Percentiles rank a stretch among this genome's conserved stretches.
phyloP scores from a whole-genome alignment of 2,329 filamentous ascomycete species.

The Pseudogymnoascus sp. region DNA sequence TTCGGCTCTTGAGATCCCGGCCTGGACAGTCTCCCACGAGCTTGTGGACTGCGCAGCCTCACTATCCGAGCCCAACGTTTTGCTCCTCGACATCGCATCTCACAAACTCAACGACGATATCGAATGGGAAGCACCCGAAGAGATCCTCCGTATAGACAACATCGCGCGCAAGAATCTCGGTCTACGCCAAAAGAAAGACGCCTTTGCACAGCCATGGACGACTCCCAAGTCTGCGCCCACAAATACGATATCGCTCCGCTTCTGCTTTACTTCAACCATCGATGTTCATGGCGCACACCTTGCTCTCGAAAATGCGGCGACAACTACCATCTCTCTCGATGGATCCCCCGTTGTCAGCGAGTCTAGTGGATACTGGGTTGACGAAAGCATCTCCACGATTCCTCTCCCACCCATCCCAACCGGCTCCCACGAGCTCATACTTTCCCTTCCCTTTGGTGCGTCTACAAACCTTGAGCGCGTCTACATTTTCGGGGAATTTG shows the following conservation, averaged over 20 bases:
- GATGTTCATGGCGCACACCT: constrained; percentile 15
- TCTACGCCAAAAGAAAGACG: constrained; percentile 22
- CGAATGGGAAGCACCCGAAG: constrained; percentile 18
- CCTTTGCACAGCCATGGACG: constrained; percentile 26
- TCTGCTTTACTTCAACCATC: constrained; percentile 20
- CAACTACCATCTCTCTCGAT: constrained; percentile 20
- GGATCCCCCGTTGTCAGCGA: constrained; percentile 8
- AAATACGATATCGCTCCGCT: constrained; percentile 19
- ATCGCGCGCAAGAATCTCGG: constrained; percentile 19
- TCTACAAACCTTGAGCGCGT: constrained; percentile 26
- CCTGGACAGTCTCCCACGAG: background rate
- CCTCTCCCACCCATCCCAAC: constrained; percentile 19
- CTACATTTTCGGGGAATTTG: constrained; percentile 26
- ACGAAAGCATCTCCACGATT: constrained; percentile 25
- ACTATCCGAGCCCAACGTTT: constrained; percentile 26
- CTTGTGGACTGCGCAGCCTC: constrained; percentile 8
- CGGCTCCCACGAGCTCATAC: constrained; percentile 19
- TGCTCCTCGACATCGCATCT: constrained; percentile 26
- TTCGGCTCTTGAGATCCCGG: background rate
- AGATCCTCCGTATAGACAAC: constrained; percentile 27
- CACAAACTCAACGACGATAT: constrained; percentile 19
- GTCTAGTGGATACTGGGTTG: constrained; percentile 24
- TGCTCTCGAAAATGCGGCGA: constrained; percentile 24
- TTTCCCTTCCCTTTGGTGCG: constrained; percentile 24
- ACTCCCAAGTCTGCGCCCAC: constrained; percentile 13